Base-by-base conservation (phyloP, 257 asterid genomes). In the Echites panduratus region DNA sequence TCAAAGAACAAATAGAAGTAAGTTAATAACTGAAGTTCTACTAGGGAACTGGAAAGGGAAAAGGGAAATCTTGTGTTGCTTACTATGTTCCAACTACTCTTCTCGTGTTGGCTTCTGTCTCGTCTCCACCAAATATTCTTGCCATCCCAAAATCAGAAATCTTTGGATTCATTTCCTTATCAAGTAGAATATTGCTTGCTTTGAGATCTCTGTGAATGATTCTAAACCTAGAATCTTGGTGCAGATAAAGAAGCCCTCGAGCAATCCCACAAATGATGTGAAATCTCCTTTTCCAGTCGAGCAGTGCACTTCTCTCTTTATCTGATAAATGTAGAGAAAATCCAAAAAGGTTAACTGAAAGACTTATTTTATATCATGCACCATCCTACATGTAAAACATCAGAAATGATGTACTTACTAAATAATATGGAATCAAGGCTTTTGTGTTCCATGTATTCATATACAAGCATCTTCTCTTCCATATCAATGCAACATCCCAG, bases 81-180 rank as follows among this genome's bases (percentile, higher is more conserved):
- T 81, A 83, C 88, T 83, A 83, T 61, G 88, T 85, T 68, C 90
- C 86, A 0, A 79, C 80, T 0, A 85, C 82, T 79, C 86, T 79
- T 75, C 70, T 83, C 53, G 90, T 81, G 44, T 74, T 82, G 49
- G 79, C 88, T 71, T 79, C 85, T 2, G 80, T 78, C 66, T 81
- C 78, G 8, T 85, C 86, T 29, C 85, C 83, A 62, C 85, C 83
- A 14, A 83, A 83, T 52, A 83, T 85, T 71, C 88, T 80, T 32
- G 90, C 86, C 76, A 81, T 79, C 32, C 90, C 90, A 65, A 85
- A 81, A 58, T 83, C 90, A 10, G 90, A 85, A 35, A 83, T 86
- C 44, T 86, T 85, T 32, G 90, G 90, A 26, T 67, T 84, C 88
- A 85, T 79, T 40, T 85, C 86, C 27, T 73, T 75, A 73, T 83